A percentile compares a stretch with the other conserved stretches of the same genome.
These are phyloP conservation scores for Ilyonectria robusta DNA, from an alignment of 2,329 filamentous ascomycete genomes.

Conservation along the genomic window DNA sequence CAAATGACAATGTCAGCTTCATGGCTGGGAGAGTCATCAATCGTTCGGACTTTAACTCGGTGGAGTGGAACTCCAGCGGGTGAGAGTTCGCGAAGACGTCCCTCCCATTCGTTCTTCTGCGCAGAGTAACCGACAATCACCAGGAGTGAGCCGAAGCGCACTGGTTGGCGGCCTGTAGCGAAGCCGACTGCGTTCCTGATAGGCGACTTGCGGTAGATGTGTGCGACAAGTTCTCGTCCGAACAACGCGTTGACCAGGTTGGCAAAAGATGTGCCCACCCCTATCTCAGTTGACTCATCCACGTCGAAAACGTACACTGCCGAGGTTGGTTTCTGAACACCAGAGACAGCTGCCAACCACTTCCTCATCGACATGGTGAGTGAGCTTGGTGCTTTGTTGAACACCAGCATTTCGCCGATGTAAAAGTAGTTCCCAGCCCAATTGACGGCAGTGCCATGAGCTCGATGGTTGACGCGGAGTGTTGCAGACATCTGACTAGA, in stretches of 20 bases:
- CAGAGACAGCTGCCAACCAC: too few species aligned
- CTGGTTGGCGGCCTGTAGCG: background rate
- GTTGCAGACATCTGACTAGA: background rate
- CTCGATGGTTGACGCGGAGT: background rate
- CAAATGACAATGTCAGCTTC: constrained; percentile 5
- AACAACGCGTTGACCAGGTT: background rate
- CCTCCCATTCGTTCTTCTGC: background rate
- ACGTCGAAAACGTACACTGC: too few species aligned
- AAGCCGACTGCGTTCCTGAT: background rate
- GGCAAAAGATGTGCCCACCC: background rate
- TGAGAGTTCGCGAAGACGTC: background rate
- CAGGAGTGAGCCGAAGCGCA: background rate
- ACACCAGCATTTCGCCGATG: too few species aligned
- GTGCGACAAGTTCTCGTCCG: background rate
- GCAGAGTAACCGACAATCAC: background rate
- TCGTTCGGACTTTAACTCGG: background rate
- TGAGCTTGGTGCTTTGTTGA: too few species aligned
- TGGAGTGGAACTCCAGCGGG: background rate
- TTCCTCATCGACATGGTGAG: too few species aligned
- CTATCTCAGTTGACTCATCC: background rate
- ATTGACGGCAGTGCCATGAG: background rate
- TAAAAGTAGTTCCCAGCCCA: too few species aligned
- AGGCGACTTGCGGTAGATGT: background rate
- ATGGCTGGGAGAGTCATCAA: constrained; percentile 11
- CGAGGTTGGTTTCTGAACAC: too few species aligned